Conservation (phyloP, 352 stramenopile genomes). For the Pythium aquatile region DNA sequence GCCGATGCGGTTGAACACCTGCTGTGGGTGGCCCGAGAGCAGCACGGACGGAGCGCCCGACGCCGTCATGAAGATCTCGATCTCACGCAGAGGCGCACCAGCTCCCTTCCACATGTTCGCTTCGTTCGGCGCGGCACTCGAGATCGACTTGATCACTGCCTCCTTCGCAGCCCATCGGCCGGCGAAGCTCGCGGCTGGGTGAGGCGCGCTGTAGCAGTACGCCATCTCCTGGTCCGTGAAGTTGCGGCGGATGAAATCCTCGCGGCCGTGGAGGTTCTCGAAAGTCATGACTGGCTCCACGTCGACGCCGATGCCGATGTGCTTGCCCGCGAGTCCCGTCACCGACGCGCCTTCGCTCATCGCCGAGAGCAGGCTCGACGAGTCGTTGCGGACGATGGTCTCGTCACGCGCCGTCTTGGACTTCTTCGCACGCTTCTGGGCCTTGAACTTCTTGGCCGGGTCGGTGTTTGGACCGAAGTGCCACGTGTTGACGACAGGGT, state of each 20-base stretch:
- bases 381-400: constrained; percentile 28
- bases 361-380: constrained; percentile 50
- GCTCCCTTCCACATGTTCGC: constrained; percentile 74
- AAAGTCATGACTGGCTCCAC: constrained; percentile 85
- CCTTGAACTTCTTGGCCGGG: constrained; percentile 43
- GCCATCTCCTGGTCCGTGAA: constrained; percentile 86
- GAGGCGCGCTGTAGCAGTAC: constrained; percentile 79
- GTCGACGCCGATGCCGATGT: constrained; percentile 76
- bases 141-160: constrained; percentile 91
- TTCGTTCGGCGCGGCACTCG: constrained; percentile 58
- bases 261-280: constrained; percentile 67
- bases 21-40: constrained; percentile 69
- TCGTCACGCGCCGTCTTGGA: constrained; percentile 10
- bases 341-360: constrained; percentile 52
- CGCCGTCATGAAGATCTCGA: constrained; percentile 81
- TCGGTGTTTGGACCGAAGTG: constrained; percentile 59
- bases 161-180: constrained; percentile 89
- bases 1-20: constrained; percentile 77
- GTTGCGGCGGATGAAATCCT: constrained; percentile 86
- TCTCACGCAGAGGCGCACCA: constrained; percentile 74
- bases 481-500: constrained; percentile 65
- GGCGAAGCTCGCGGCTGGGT: constrained; percentile 84
- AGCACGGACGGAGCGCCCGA: constrained; percentile 76
- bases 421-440: constrained; percentile 27
- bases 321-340: constrained; percentile 41